A percentile compares a stretch with the other conserved stretches of the same genome.
Evolutionary conservation across 192 early-diverging fungal genomes (phyloP).

Genomic region (Lunasporangiospora selenospora): DNA sequence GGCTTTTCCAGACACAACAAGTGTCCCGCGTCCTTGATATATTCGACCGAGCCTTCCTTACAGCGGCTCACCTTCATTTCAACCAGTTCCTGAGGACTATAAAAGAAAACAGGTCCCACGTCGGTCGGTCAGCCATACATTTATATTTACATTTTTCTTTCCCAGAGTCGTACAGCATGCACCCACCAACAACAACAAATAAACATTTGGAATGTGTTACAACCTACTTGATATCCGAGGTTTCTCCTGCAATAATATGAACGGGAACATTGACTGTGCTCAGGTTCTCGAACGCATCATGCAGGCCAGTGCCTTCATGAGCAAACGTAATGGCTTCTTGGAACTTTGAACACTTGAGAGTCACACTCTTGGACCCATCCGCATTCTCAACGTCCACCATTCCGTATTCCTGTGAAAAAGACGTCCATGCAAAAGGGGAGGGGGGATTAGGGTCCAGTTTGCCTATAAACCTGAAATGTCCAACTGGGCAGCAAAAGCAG

Average conservation of each 20-base stretch:
- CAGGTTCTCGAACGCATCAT: slow-evolving; percentile 37
- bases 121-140: too few relatives aligned
- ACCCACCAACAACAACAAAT: too few relatives aligned
- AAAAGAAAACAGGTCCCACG: not conserved
- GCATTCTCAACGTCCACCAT: slow-evolving; percentile 48
- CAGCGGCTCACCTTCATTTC: slow-evolving; percentile 10
- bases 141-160: too few relatives aligned
- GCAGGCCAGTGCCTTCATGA: slow-evolving; percentile 7
- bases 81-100: slow-evolving; percentile 19
- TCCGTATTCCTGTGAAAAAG: slow-evolving; percentile 46
- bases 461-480: too few relatives aligned
- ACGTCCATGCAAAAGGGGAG: too few relatives aligned
- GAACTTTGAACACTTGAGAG: slow-evolving; percentile 50
- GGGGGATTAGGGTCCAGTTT: too few relatives aligned
- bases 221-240: slow-evolving; percentile 49
- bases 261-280: slow-evolving; percentile 44
- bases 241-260: slow-evolving; percentile 45
- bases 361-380: slow-evolving; percentile 31
- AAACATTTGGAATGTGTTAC: too few relatives aligned
- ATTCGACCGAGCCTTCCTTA: slow-evolving; percentile 14
- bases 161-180: too few relatives aligned
- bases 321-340: slow-evolving; percentile 52
- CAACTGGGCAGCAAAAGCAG: too few relatives aligned
- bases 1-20: slow-evolving; percentile 53
- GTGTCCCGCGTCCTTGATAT: slow-evolving; percentile 45